A percentile compares a stretch with the other conserved stretches of the same genome.
These are phyloP conservation scores for Rhizopus sp. DNA, from an alignment of 371 early-diverging fungal species.

Conservation along the genomic window DNA sequence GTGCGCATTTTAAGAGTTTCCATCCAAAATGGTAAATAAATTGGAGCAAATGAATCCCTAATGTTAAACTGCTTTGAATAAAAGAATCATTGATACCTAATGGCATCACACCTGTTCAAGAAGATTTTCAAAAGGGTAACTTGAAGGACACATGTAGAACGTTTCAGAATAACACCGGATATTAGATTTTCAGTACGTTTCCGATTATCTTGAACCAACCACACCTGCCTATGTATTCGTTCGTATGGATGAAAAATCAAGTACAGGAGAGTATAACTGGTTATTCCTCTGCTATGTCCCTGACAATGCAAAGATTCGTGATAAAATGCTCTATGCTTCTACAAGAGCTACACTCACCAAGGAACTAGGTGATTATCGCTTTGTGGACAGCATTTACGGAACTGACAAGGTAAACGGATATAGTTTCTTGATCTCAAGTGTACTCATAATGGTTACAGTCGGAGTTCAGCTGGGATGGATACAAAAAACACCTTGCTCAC, in stretches of 20 bases:
- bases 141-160: background rate
- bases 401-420: constrained; percentile 52
- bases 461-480: constrained; percentile 75
- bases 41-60: constrained; percentile 1
- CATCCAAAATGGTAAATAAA: constrained; percentile 46
- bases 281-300: constrained; percentile 79
- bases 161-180: background rate
- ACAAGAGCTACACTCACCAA: constrained; percentile 75
- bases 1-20: constrained; percentile 52
- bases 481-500: constrained; percentile 70
- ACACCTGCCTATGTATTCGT: constrained; percentile 73
- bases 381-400: constrained; percentile 80
- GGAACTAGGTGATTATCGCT: constrained; percentile 77
- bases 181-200: constrained; percentile 57
- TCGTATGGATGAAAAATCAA: constrained; percentile 57
- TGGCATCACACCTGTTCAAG: constrained; percentile 46
- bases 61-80: background rate
- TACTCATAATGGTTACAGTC: constrained; percentile 24
- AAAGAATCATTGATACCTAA: constrained; percentile 48
- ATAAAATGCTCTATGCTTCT: constrained; percentile 91
- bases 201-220: constrained; percentile 50
- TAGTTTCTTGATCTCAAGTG: background rate
- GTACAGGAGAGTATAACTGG: constrained; percentile 65
- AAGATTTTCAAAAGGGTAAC: constrained; percentile 62
- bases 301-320: constrained; percentile 76